phyloP scores from a whole-genome alignment of 2,329 filamentous ascomycete genomes.

The Podosphaera fusca region DNA sequence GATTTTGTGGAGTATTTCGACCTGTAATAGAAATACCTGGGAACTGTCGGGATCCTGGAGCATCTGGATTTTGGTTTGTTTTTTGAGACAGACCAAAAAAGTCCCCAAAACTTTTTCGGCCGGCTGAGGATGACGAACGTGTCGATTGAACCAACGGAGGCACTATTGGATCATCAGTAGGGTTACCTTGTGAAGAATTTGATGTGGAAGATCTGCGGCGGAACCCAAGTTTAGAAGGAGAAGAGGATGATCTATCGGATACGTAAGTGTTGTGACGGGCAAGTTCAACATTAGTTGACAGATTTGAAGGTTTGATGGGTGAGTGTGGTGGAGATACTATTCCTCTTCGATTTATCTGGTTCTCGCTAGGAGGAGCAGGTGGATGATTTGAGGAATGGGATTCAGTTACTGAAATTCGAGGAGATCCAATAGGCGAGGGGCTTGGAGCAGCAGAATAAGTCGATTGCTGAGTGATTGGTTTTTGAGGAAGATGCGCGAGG shows the following conservation, averaged over 20 bases:
- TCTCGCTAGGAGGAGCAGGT: constrained; percentile 7
- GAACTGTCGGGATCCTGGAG: constrained; percentile 38
- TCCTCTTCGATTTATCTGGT: constrained; percentile 6
- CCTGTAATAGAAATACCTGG: constrained; percentile 49
- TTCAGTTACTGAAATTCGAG: constrained; percentile 14
- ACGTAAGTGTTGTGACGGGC: constrained; percentile 36
- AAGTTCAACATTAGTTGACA: constrained; percentile 22
- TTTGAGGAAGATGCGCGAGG: constrained; percentile 69
- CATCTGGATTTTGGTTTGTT: constrained; percentile 62
- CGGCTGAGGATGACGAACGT: constrained; percentile 68
- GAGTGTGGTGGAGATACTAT: constrained; percentile 13
- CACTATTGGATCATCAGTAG: constrained; percentile 44
- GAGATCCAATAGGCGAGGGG: constrained; percentile 22
- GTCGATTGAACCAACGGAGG: constrained; percentile 31
- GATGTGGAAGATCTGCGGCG: constrained; percentile 74
- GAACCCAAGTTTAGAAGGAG: constrained; percentile 32
- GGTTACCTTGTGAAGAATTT: constrained; percentile 37
- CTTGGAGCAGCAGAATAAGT: constrained; percentile 17
- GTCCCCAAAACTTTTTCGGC: constrained; percentile 81
- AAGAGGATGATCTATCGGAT: constrained; percentile 48
- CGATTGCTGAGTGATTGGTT: constrained; percentile 17
- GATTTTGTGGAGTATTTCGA: constrained; percentile 52
- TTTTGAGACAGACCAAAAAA: constrained; percentile 54
- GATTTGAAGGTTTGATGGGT: constrained; percentile 12
- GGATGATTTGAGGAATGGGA: constrained; percentile 12